phyloP scores from a whole-genome alignment of 2,329 filamentous ascomycete genomes.

The Ophiostoma montium region DNA sequence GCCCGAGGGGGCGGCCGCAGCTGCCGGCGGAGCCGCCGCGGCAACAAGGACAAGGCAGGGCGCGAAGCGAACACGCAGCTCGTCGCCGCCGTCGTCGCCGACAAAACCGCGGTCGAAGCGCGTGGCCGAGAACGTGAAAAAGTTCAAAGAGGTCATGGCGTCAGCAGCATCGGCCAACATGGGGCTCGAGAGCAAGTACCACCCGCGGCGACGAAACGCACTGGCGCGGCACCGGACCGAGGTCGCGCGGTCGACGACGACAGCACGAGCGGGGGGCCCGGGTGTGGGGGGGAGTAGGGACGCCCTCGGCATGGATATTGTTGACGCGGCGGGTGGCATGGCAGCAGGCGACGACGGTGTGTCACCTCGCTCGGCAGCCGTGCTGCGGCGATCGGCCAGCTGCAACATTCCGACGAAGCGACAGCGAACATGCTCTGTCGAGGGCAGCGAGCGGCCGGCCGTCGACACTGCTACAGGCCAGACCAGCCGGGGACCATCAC shows the following conservation, averaged over 20 bases:
- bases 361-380: constrained; percentile 4
- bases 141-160: constrained; percentile 42
- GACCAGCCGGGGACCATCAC: too few relatives aligned
- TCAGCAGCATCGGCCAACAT: constrained; percentile 42
- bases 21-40: constrained; percentile 11
- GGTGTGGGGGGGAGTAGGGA: neutral
- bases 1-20: neutral
- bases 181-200: constrained; percentile 10
- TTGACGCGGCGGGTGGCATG: neutral
- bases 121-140: constrained; percentile 41
- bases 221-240: constrained; percentile 19
- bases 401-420: constrained; percentile 46
- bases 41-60: constrained; percentile 25
- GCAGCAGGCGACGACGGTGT: constrained; percentile 19
- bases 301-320: neutral
- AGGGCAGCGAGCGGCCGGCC: neutral
- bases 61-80: constrained; percentile 58
- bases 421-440: constrained; percentile 11
- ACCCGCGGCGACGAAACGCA: constrained; percentile 16
- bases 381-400: constrained; percentile 50
- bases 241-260: neutral
- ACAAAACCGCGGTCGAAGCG: constrained; percentile 30
- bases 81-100: constrained; percentile 58
- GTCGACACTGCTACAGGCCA: too few relatives aligned
- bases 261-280: neutral